Percentiles rank a stretch among this genome's conserved stretches.
Evolutionary conservation across 257 asterid species (phyloP).

Genomic region (Perilla frutescens): DNA sequence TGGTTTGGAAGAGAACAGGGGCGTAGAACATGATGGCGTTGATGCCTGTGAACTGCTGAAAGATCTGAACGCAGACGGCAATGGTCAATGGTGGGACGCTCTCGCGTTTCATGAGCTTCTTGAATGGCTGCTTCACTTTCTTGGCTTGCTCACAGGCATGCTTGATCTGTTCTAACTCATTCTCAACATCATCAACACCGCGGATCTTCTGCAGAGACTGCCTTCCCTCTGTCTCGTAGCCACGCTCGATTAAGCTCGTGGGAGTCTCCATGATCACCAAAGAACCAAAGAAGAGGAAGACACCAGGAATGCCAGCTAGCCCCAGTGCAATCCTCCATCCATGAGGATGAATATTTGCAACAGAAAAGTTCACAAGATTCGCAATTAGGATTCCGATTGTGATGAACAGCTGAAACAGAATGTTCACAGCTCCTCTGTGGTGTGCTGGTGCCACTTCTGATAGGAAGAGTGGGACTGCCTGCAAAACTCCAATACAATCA

Average conservation of each 20-base stretch:
- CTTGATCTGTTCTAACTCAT: constrained; percentile 55
- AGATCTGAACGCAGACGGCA: constrained; percentile 49
- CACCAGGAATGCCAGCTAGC: constrained; percentile 60
- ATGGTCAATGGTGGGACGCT: constrained; percentile 58
- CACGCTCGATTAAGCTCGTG: constrained; percentile 62
- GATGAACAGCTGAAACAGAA: constrained; percentile 82
- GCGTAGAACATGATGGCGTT: constrained; percentile 84
- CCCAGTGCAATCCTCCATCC: constrained; percentile 81
- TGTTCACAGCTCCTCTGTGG: constrained; percentile 81
- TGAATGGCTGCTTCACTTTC: constrained; percentile 50
- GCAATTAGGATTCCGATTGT: constrained; percentile 81
- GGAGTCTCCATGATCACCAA: constrained; percentile 75
- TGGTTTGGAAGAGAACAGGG: constrained; percentile 68
- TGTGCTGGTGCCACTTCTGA: constrained; percentile 83
- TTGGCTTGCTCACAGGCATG: constrained; percentile 53
- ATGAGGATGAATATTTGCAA: constrained; percentile 50
- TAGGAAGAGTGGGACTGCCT: constrained; percentile 84
- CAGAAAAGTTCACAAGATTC: constrained; percentile 62
- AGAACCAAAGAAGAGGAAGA: constrained; percentile 55
- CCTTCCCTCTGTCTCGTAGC: constrained; percentile 45
- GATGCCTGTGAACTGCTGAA: constrained; percentile 83
- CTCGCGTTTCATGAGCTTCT: constrained; percentile 44
- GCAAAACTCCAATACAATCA: constrained; percentile 14
- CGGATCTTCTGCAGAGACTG: constrained; percentile 55
- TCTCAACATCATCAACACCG: constrained; percentile 62